Conservation (phyloP, 2,329 filamentous ascomycete species). For the Arachnopeziza araneosa region DNA sequence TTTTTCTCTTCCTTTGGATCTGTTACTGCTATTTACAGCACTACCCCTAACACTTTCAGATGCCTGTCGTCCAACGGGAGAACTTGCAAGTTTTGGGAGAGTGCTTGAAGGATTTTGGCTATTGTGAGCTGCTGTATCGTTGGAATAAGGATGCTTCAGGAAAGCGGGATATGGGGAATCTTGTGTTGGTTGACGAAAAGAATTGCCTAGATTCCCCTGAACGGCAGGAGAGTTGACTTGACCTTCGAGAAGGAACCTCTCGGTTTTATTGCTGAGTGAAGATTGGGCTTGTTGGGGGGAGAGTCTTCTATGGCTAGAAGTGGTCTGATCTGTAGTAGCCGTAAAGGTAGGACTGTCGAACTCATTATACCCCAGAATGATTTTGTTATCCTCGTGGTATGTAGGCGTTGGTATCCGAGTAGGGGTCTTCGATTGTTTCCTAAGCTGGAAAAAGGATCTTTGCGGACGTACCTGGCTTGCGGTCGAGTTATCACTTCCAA, state of each 20-base stretch:
- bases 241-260: no score
- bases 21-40: not conserved
- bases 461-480: not conserved
- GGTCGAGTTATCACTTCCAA: not conserved
- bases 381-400: not conserved
- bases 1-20: not conserved
- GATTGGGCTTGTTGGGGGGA: no score
- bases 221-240: no score
- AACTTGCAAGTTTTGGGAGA: no score
- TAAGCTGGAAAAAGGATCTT: not conserved
- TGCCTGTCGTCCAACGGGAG: not conserved
- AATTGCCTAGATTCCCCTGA: no score
- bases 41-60: not conserved
- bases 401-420: not conserved
- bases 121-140: no score
- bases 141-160: no score
- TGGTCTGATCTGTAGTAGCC: not conserved
- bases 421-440: not conserved
- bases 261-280: no score
- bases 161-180: no score
- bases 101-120: no score
- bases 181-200: no score
- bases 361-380: not conserved
- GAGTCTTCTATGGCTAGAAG: not conserved
- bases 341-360: not conserved